Evolutionary conservation across 1,139 yeast genomes (phyloP), one percentile per base, ranked within the genome.

Genomic region (Protomyces inouyei): DNA sequence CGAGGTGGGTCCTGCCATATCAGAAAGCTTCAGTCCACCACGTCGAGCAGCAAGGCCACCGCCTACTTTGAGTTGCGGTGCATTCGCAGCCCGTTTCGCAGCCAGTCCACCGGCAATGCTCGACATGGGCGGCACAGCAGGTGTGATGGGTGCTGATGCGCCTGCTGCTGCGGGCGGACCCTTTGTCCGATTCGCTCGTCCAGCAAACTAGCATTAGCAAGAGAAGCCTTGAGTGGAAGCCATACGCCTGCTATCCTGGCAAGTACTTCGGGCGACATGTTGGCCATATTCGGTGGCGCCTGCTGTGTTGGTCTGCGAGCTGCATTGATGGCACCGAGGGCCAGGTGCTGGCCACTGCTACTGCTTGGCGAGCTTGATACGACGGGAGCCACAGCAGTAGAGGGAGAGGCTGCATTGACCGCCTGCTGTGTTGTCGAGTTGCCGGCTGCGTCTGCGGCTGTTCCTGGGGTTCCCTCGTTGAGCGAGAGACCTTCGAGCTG

Each of bases 241-340:
- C 46, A 2, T 18, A 59, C 63, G 57, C 28, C 43, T 8, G 63
- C 43, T 9, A 59, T 59, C 14, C 63, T 46, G 18, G 63, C 63
- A 4, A 59, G 46, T 6, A 52, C 53, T 21, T 55, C 63, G 14
- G 63, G 63, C 18, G 53, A 55, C 51, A 57, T 38, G 3, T 28
- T 25, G 14, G 51, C 46, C 51, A 43, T 36, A 36, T 16, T 37
- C 9, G 55, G 14, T 14, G 61, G 55, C 2, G 57, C 32, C 43
- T 51, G 63, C 32, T 32, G 43, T 14, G 48, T 3, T 10, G 48
- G 48, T 43, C 63, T 55, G 18, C 63, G 25, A 9, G 63, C 63
- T 16, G 63, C 63, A 59, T 59, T 59, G 56, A 59, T 37, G 51
- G 57, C 54, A 10, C 63, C 63, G 10, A 59, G 46, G 3, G 63